A percentile compares a stretch with the other conserved stretches of the same genome.
phyloP scores from a whole-genome alignment of 441 rosid genomes.

The Adansonia rubrostipa region DNA sequence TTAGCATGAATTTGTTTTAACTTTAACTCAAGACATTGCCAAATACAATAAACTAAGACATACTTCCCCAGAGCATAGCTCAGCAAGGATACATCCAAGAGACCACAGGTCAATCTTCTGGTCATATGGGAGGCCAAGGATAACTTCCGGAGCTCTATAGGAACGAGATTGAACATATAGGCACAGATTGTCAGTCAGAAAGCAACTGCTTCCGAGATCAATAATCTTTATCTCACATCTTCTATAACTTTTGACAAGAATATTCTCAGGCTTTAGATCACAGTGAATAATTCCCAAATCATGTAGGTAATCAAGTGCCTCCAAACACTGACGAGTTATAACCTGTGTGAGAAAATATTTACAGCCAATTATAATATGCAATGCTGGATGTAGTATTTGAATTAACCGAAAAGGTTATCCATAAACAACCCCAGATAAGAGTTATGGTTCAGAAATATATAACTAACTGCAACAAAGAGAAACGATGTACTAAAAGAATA shows the following conservation, averaged over 20 bases:
- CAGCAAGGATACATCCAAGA: slow-evolving; percentile 90
- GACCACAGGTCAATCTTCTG: slow-evolving; percentile 97
- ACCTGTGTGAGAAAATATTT: not conserved
- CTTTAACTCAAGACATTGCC: not conserved
- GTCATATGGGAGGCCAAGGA: slow-evolving; percentile 86
- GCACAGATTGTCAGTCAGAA: slow-evolving; percentile 75
- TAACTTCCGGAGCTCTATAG: slow-evolving; percentile 97
- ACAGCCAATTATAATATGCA: not conserved
- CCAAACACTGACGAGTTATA: slow-evolving; percentile 66
- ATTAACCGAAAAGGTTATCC: not conserved
- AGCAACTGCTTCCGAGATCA: slow-evolving; percentile 99
- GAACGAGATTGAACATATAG: slow-evolving; percentile 93
- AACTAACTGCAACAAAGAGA: not conserved
- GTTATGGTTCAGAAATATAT: not conserved
- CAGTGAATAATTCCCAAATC: slow-evolving; percentile 89
- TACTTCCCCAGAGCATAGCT: slow-evolving; percentile 94
- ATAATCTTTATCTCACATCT: slow-evolving; percentile 82
- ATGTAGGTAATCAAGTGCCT: slow-evolving; percentile 84
- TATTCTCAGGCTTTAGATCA: slow-evolving; percentile 94
- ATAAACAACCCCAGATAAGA: not conserved
- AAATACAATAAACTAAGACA: slow-evolving; percentile 25
- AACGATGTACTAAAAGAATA: not conserved
- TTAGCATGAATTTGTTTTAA: not conserved
- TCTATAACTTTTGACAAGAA: slow-evolving; percentile 80
- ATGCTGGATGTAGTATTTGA: not conserved